These are phyloP conservation scores for Quercus bicolor DNA, from an alignment of 306 rosid species.

Conservation along the genomic window DNA sequence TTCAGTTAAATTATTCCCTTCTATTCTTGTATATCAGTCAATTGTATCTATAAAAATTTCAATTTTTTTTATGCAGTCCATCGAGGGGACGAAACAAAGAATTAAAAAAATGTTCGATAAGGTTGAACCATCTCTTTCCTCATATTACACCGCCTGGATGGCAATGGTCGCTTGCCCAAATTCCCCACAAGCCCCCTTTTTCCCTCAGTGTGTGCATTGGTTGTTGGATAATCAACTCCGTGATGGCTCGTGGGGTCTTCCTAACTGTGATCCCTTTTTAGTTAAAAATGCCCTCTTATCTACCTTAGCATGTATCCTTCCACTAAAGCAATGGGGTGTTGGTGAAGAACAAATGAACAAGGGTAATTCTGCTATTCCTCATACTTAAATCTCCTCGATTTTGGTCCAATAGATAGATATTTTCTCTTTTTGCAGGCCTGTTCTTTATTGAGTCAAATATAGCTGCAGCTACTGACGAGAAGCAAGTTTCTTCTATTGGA, in stretches of 20 bases:
- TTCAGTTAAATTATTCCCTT: too few relatives aligned
- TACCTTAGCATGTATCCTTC: slow-evolving; percentile 64
- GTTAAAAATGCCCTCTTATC: slow-evolving; percentile 69
- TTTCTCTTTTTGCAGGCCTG: slow-evolving; percentile 52
- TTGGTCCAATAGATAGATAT: slow-evolving; percentile 7
- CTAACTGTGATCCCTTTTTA: slow-evolving; percentile 39
- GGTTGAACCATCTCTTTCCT: slow-evolving; percentile 72
- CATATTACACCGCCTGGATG: slow-evolving; percentile 92
- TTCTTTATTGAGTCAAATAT: slow-evolving; percentile 60
- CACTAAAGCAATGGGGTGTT: slow-evolving; percentile 64
- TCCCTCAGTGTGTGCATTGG: slow-evolving; percentile 77
- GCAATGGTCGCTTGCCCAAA: slow-evolving; percentile 76
- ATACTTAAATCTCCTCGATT: slow-evolving; percentile 1
- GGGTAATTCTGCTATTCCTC: slow-evolving; percentile 35
- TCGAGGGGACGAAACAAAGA: too few relatives aligned
- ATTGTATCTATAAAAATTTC: too few relatives aligned
- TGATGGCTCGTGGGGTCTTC: slow-evolving; percentile 88
- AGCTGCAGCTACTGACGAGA: too few relatives aligned
- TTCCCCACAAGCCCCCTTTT: slow-evolving; percentile 49
- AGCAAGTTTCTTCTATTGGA: slow-evolving; percentile 62
- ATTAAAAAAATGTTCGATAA: slow-evolving; percentile 58
- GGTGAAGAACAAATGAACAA: slow-evolving; percentile 58
- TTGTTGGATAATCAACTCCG: slow-evolving; percentile 59
- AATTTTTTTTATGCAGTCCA: too few relatives aligned
- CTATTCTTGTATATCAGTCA: too few relatives aligned